phyloP scores from a whole-genome alignment of 2,329 filamentous ascomycete genomes.

The Hypoxylon sp. region DNA sequence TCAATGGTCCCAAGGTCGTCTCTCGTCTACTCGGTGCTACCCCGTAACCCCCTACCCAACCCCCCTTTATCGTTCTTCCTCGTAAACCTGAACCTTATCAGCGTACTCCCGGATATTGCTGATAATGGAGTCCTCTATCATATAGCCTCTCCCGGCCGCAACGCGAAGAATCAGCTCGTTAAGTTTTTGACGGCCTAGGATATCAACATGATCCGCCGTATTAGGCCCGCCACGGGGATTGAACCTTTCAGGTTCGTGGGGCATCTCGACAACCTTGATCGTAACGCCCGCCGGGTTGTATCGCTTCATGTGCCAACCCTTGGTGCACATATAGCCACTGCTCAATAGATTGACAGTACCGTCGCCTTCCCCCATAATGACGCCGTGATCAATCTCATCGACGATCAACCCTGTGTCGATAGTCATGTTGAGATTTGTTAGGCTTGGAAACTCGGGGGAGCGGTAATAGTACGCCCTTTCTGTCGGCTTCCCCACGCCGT shows the following conservation, averaged over 20 bases:
- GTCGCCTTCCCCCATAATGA: constrained; percentile 96
- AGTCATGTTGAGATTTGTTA: constrained; percentile 80
- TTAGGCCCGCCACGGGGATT: constrained; percentile 81
- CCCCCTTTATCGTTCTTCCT: constrained; percentile 55
- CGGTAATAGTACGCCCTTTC: constrained; percentile 95
- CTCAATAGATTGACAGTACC: constrained; percentile 95
- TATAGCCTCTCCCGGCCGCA: constrained; percentile 85
- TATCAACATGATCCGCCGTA: constrained; percentile 94
- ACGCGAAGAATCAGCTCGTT: constrained; percentile 93
- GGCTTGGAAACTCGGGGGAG: constrained; percentile 72
- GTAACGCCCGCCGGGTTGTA: constrained; percentile 91
- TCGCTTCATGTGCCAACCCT: constrained; percentile 92
- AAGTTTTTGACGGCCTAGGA: constrained; percentile 86
- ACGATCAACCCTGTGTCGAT: constrained; percentile 76
- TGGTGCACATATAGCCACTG: constrained; percentile 96
- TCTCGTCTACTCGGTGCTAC: constrained; percentile 14
- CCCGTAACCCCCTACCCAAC: constrained; percentile 19
- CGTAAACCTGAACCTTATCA: constrained; percentile 84
- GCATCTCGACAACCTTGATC: constrained; percentile 94
- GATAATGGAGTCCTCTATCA: constrained; percentile 82
- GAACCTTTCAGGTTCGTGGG: constrained; percentile 93
- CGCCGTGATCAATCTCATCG: constrained; percentile 82
- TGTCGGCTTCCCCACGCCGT: constrained; percentile 93
- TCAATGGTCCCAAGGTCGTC: constrained; percentile 6
- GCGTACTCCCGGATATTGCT: constrained; percentile 89